Evolutionary conservation across 176 grass and related monocot species (phyloP), one percentile per base, ranked within the genome.

Genomic region (Calamus simplicifolius): DNA sequence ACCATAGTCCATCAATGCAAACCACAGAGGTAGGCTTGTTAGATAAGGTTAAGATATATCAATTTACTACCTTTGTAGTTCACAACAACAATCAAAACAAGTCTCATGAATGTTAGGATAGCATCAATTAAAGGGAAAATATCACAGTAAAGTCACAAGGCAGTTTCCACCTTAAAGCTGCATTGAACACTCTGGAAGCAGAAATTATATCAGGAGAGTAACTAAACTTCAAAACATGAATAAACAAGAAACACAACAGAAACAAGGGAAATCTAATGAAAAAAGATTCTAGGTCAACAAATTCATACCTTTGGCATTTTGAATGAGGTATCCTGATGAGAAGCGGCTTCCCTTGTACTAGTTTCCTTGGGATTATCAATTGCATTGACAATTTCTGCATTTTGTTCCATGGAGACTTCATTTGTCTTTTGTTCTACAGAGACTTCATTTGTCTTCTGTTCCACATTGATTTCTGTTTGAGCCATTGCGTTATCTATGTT

Each of bases 221-320:
- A 43, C 35, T 12, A 43, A 43, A 13, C 35, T 13, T 43, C 56
- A 59, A 59, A 43, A 70, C 73, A 52, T 48, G 70, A 56, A 60
- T 53, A 58, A 48, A 29, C 66, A 25, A 50, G 59, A 67, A 62
- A 54, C 3, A 43, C 35, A 43, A 43, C 35, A 43, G 35, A 43
- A 43, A 43, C 35, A 43, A 13, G 6, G 35, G 3, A 43, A 43
- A 43, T 43, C 35, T 43, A 43, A 43, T 43, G 10, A 43, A 43
- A 43, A 43, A 43, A 43, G 35, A 13, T 13, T 3, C 35, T 13
- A 43, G 8, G 8, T 43, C 8, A 43, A 43, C 35, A 43, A 71
- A 62, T 53, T 67, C 35, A 16, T 56, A 96, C 92, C 83, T 82
- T 84, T 69, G 15, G 65, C 53, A 57, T 82, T 52, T 59, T 18